phyloP scores from a whole-genome alignment of 2,329 filamentous ascomycete genomes.

The Dothidotthia symphoricarpi region DNA sequence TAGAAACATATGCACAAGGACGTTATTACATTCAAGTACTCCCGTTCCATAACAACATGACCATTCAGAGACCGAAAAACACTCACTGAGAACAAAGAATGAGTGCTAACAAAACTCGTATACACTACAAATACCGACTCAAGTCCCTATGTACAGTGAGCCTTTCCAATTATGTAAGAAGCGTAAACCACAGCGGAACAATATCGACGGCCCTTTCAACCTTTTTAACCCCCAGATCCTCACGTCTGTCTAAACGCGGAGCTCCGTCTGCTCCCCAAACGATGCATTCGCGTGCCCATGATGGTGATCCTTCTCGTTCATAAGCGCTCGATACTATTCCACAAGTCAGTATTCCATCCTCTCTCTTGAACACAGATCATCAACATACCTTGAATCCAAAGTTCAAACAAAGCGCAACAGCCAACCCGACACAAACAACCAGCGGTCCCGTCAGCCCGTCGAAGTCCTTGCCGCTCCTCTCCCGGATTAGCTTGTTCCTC shows the following conservation, averaged over 20 bases:
- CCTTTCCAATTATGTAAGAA: too few species aligned
- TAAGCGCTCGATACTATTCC: slow-evolving; percentile 22
- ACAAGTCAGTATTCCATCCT: slow-evolving; percentile 4
- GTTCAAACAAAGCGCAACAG: slow-evolving; percentile 77
- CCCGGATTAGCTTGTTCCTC: slow-evolving; percentile 74
- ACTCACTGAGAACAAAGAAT: too few species aligned
- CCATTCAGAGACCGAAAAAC: too few species aligned
- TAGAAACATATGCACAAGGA: too few species aligned
- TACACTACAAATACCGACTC: too few species aligned
- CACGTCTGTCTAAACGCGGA: slow-evolving; percentile 13
- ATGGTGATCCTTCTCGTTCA: slow-evolving; percentile 9
- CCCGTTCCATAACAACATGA: too few species aligned
- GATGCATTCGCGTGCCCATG: slow-evolving; percentile 9
- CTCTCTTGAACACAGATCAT: slow-evolving; percentile 3
- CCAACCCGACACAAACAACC: slow-evolving; percentile 75
- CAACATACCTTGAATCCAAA: slow-evolving; percentile 74
- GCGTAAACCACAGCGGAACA: background rate
- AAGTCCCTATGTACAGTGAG: too few species aligned
- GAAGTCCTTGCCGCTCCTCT: slow-evolving; percentile 87
- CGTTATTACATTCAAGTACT: too few species aligned
- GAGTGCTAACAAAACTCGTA: too few species aligned
- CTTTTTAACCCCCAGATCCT: background rate
- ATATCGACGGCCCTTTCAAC: background rate
- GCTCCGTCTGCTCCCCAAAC: slow-evolving; percentile 17
- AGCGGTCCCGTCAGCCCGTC: slow-evolving; percentile 85